These are phyloP conservation scores for Pichia gijzeniarum DNA, from an alignment of 805 yeast genomes.

Conservation along the genomic window DNA sequence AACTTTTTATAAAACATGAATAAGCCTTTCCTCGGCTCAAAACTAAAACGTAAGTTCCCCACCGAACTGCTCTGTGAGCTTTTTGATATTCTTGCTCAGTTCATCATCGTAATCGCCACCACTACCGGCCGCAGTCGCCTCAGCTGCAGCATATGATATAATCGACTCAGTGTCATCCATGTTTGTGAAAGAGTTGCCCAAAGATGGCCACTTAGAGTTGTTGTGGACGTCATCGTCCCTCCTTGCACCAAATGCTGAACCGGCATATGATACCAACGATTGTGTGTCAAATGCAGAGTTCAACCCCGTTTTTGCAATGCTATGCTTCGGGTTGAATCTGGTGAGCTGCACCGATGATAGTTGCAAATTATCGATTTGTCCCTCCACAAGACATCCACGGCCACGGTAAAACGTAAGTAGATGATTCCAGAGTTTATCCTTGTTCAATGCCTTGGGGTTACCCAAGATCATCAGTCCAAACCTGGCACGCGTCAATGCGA, in stretches of 20 bases:
- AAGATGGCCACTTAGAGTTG: constrained; percentile 19
- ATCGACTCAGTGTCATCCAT: neutral
- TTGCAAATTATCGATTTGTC: constrained; percentile 74
- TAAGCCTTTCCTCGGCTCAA: neutral
- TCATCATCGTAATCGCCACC: constrained; percentile 16
- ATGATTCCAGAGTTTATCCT: constrained; percentile 71
- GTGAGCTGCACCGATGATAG: constrained; percentile 54
- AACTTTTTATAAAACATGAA: neutral
- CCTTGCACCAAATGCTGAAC: constrained; percentile 14
- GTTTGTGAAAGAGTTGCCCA: constrained; percentile 10
- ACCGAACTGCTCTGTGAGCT: constrained; percentile 36
- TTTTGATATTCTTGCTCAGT: constrained; percentile 20
- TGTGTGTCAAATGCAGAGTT: constrained; percentile 29
- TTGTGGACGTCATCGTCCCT: constrained; percentile 8
- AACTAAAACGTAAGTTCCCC: constrained; percentile 24
- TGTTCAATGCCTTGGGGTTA: constrained; percentile 70
- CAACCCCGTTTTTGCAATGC: constrained; percentile 10
- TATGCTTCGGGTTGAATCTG: constrained; percentile 9
- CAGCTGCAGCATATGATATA: constrained; percentile 22
- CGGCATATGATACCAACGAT: constrained; percentile 33
- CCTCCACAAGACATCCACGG: constrained; percentile 84
- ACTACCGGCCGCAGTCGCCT: neutral
- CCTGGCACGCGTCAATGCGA: constrained; percentile 83
- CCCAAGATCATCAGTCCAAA: constrained; percentile 79
- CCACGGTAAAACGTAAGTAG: constrained; percentile 74